Base-by-base conservation (phyloP, 1,139 yeast species). In the Debaryomyces coudertii region DNA sequence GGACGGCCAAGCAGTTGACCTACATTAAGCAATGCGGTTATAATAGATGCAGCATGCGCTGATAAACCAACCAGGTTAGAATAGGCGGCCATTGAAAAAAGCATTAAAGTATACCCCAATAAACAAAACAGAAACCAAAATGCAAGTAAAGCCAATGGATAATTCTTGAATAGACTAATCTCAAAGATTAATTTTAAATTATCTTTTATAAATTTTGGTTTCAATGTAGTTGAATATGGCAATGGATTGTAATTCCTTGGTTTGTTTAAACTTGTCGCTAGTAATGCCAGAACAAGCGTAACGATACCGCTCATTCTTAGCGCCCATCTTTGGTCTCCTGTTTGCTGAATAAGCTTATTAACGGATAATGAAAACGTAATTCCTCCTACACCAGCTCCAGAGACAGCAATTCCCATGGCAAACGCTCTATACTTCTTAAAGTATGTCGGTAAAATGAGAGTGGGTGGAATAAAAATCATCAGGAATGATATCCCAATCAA, bases 1-100 rank as follows among this genome's bases (percentile, higher is more conserved):
- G 92, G 92, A 53, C 93, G 71, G 0, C 93, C 93, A 11, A 86
- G 52, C 2, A 75, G 65, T 61, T 85, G 90, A 1, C 84, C 84
- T 3, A 80, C 82, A 59, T 82, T 83, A 54, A 85, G 66, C 6
- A 83, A 61, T 0, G 90, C 84, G 2, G 89, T 82, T 24, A 85
- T 64, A 16, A 70, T 65, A 4, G 90, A 76, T 4, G 84, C 89
- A 53, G 85, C 83, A 16, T 71, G 58, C 24, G 73, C 62, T 6
- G 80, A 55, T 34, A 85, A 63, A 0, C 90, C 90, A 28, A 82
- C 71, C 20, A 85, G 71, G 1, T 80, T 70, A 14, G 85, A 85
- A 58, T 80, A 85, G 2, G 88, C 69, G 1, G 89, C 72, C 47
- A 84, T 60, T 0, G 90, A 78, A 56, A 79, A 87, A 18, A 86